phyloP scores from a whole-genome alignment of 176 grass and related monocot species.

The Bromus sterilis region DNA sequence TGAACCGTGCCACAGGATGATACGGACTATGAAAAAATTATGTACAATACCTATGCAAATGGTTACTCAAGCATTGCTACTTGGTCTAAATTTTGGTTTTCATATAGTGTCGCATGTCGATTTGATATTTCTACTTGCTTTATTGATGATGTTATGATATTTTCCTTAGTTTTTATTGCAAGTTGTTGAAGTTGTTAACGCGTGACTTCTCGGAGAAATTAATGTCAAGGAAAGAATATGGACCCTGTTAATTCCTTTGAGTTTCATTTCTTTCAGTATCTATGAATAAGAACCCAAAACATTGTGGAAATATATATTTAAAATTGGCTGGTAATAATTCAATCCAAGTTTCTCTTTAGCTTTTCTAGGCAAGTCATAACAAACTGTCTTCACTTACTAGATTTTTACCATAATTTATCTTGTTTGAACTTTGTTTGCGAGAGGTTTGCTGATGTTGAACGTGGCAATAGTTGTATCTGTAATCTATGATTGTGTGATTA shows the following conservation, averaged over 20 bases:
- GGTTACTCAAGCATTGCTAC: constrained; percentile 79
- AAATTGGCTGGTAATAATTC: neutral
- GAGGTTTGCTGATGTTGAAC: neutral
- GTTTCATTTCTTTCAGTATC: neutral
- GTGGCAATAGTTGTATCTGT: neutral
- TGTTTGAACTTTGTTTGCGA: neutral
- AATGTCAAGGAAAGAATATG: neutral
- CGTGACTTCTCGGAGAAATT: neutral
- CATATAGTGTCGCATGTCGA: no score
- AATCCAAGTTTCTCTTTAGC: neutral
- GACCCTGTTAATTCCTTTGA: neutral
- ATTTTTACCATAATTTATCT: neutral
- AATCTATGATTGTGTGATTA: no score
- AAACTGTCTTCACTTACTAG: neutral
- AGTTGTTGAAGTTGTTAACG: neutral
- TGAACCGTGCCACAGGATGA: constrained; percentile 54
- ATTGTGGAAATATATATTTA: neutral
- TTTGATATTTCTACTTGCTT: no score
- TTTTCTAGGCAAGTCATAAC: neutral
- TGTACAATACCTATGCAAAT: constrained; percentile 88
- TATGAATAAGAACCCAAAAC: neutral
- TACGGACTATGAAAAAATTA: constrained; percentile 83
- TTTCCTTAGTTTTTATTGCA: neutral
- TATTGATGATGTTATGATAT: neutral
- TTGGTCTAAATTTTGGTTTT: no score